A percentile compares a stretch with the other conserved stretches of the same genome.
These are phyloP conservation scores for Saccharomyces cerevisiae DNA, from an alignment of 805 yeast species.

Conservation along the genomic window DNA sequence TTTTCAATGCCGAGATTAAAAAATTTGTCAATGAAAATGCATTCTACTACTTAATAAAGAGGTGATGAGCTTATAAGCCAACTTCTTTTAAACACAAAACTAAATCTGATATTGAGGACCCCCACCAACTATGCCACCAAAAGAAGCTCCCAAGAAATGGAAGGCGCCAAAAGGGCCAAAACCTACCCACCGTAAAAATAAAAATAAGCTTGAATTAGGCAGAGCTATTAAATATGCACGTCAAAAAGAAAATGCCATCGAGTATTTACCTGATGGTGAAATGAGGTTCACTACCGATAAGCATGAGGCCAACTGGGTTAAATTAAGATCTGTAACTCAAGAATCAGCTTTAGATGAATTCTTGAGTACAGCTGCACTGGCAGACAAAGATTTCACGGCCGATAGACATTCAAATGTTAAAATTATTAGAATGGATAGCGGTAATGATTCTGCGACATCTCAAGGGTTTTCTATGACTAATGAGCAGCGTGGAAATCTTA, in stretches of 20 bases:
- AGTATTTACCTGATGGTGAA: conserved; percentile 76
- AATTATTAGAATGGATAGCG: conserved; percentile 62
- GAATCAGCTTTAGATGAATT: conserved; percentile 92
- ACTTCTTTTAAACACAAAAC: neutral
- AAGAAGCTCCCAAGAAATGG: conserved; percentile 59
- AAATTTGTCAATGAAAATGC: neutral
- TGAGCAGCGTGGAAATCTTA: conserved; percentile 56
- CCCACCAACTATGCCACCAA: conserved; percentile 31
- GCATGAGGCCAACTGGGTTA: conserved; percentile 82
- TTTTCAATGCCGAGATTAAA: neutral
- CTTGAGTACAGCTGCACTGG: conserved; percentile 87
- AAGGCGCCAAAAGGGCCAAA: conserved; percentile 89
- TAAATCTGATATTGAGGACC: neutral
- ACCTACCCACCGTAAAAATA: conserved; percentile 75
- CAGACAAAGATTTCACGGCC: conserved; percentile 93
- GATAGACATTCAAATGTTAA: conserved; percentile 76
- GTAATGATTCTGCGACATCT: conserved; percentile 33
- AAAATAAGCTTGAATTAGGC: conserved; percentile 79
- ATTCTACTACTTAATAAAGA: neutral
- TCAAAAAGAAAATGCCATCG: conserved; percentile 57
- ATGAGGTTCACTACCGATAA: conserved; percentile 80
- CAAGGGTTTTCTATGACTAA: conserved; percentile 56
- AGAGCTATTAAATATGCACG: conserved; percentile 71
- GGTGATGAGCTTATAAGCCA: neutral
- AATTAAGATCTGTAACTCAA: conserved; percentile 87